Evolutionary conservation across 164 flowering plant genomes (phyloP), one percentile per base, ranked within the genome.

Genomic region (Magnolia officinalis): DNA sequence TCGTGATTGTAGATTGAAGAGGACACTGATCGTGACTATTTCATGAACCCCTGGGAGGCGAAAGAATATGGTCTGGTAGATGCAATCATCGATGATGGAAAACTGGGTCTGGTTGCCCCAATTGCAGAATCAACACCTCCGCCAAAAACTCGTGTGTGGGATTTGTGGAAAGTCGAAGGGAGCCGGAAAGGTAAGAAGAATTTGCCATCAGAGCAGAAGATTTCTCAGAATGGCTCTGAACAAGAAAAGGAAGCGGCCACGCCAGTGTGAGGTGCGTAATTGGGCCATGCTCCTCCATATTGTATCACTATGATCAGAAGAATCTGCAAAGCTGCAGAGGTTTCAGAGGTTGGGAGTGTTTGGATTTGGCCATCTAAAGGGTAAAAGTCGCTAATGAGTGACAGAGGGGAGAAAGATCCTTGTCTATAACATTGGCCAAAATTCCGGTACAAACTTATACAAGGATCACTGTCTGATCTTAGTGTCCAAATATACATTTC

Each of bases 71-170:
- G 99, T 24, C 79, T 96, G 74, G 78, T 94, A 13, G 99, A 96
- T 84, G 94, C 50, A 21, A 95, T 96, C 31, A 88, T 96, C 2
- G 98, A 96, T 82, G 99, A 92, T 77, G 97, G 97, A 29, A 96
- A 92, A 79, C 97, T 96, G 50, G 97, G 99, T 63, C 73, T 94
- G 80, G 89, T 96, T 83, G 99, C 99, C 49, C 99, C 99, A 1
- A 78, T 79, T 78, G 90, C 78, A 37, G 97, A 94, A 67, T 31
- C 85, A n/a, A 9, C 76, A 6, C 85, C 98, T 75, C 99, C 98
- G 18, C 98, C 99, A 2, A 90, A 87, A 81, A 85, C 90, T 29
- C 80, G 82, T 24, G 83, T 90, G 2, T 90, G 89, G 93, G 80
- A 85, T 83, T 75, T 68, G 13, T 94, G 95, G 95, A 90, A 85